A percentile compares a stretch with the other conserved stretches of the same genome.
These are phyloP conservation scores for Calvatia gigantea DNA, from an alignment of 768 basidiomycete genomes.

Conservation along the genomic window DNA sequence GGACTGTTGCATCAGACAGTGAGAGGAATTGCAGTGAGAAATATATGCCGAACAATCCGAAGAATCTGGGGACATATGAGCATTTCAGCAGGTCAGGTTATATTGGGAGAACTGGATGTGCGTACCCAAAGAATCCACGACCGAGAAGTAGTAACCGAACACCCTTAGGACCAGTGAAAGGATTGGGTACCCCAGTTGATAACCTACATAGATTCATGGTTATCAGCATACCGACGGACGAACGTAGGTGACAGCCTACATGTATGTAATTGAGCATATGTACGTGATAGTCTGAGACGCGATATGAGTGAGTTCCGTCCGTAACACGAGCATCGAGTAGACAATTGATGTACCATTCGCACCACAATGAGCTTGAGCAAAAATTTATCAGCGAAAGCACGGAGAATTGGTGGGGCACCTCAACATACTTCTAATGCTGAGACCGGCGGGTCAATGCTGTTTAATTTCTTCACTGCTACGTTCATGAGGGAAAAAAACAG, in stretches of 20 bases:
- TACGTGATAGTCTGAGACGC: slow-evolving; percentile 13
- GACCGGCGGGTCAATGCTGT: slow-evolving; percentile 21
- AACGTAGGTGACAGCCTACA: slow-evolving; percentile 8
- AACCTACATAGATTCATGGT: slow-evolving; percentile 33
- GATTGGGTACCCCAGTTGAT: slow-evolving; percentile 43
- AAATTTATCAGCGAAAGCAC: no score
- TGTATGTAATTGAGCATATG: slow-evolving; percentile 14
- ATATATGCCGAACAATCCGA: slow-evolving; percentile 68
- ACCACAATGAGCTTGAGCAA: slow-evolving; percentile 17
- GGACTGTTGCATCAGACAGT: slow-evolving; percentile 72
- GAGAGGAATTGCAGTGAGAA: slow-evolving; percentile 73
- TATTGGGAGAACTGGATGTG: not conserved
- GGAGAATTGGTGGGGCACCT: not conserved
- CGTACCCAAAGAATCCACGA: slow-evolving; percentile 65
- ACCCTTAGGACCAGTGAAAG: slow-evolving; percentile 65
- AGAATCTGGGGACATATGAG: slow-evolving; percentile 46
- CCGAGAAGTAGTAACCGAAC: slow-evolving; percentile 54
- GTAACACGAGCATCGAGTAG: not conserved
- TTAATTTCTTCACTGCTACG: slow-evolving; percentile 20
- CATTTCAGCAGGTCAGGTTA: not conserved
- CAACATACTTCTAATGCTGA: slow-evolving; percentile 18
- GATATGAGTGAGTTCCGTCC: not conserved
- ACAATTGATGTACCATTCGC: slow-evolving; percentile 12
- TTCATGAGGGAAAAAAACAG: slow-evolving; percentile 21
- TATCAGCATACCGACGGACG: not conserved